Evolutionary conservation across 176 grass and related monocot genomes (phyloP), one percentile per base, ranked within the genome.

Genomic region (Carex cristatella): DNA sequence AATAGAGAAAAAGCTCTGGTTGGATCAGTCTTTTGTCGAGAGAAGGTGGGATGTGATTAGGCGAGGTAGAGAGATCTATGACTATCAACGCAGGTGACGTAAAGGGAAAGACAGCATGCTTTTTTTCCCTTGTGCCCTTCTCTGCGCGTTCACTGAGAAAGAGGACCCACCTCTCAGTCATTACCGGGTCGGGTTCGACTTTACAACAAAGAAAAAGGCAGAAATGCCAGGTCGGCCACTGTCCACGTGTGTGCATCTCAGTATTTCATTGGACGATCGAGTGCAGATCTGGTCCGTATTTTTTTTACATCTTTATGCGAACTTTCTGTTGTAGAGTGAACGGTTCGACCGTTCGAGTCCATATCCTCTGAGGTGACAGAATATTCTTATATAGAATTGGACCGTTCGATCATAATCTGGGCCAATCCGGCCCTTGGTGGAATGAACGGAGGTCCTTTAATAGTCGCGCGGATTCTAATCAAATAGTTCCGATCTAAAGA

Each of bases 11-110:
- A 75, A 23, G 23, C 37, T 55, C 54, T 54, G 61, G 81, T 84
- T 89, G 72, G 68, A 65, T 58, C 79, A 87, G 88, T 84, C 86
- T 82, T 67, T 64, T 83, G 56, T 67, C 30, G 44, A 61, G 55
- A 19, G 60, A 40, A 42, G 67, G 61, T 69, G 9, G 13, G 85
- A 91, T 91, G 65, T 1, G 56, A 74, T 85, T 58, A 32, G 70
- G 56, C 27, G 83, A 57, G 91, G 33, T 81, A 77, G 68, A 70
- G 81, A 72, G 89, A 93, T 87, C 89, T 94, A 89, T 84, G 84
- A 88, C 49, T 61, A 65, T 37, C 23, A 61, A 66, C n/a, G 71
- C 57, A 88, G 80, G 61, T 93, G 79, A 88, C 88, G 91, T 93
- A 82, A 86, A 88, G 83, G 83, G 84, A 62, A 86, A 93, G 88